Percentiles rank a stretch among this genome's conserved stretches.
These are phyloP conservation scores for Jatropha curcas DNA, from an alignment of 345 rosid species.

Conservation along the genomic window DNA sequence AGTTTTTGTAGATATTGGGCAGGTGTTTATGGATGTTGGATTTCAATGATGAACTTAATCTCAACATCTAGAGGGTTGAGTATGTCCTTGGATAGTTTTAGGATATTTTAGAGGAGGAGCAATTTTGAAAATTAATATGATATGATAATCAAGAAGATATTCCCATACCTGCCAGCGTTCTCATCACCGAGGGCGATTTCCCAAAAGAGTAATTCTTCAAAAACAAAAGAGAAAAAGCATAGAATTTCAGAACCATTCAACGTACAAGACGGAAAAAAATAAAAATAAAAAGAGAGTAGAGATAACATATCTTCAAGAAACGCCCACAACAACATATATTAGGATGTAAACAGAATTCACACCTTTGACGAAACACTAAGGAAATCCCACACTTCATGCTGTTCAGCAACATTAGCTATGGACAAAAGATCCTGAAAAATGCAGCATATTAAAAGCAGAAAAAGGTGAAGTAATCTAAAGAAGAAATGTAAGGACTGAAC, in stretches of 20 bases:
- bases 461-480: constrained; percentile 2
- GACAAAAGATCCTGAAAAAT: constrained; percentile 82
- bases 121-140: not conserved
- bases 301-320: not conserved
- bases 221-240: constrained; percentile 8
- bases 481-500: constrained; percentile 20
- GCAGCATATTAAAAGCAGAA: constrained; percentile 22
- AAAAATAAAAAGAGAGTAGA: not conserved
- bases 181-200: constrained; percentile 89
- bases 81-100: not conserved
- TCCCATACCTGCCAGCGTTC: constrained; percentile 82
- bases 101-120: not conserved
- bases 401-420: constrained; percentile 97
- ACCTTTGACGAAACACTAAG: constrained; percentile 91
- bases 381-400: constrained; percentile 99
- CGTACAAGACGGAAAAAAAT: not conserved
- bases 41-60: not conserved
- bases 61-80: not conserved
- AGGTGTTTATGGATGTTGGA: not conserved
- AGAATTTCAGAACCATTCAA: constrained; percentile 13
- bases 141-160: constrained; percentile 5
- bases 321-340: not conserved
- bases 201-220: constrained; percentile 93
- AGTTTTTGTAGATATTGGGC: not conserved
- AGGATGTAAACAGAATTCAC: constrained; percentile 21